These are phyloP conservation scores for Kockiozyma suomiensis DNA, from an alignment of 805 yeast genomes.

Conservation along the genomic window DNA sequence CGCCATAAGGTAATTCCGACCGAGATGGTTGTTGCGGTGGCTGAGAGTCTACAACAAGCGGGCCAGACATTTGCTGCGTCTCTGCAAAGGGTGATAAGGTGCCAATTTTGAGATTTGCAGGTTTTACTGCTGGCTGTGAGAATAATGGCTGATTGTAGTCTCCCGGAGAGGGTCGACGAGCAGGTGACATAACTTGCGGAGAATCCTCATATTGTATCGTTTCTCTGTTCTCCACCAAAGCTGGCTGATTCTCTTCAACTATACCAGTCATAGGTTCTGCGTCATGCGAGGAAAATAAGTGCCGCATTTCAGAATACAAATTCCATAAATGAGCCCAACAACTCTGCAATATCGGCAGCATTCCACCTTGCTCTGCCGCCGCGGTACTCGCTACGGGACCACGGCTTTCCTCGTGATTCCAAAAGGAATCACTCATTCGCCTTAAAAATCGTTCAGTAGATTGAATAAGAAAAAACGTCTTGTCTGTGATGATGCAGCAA, in stretches of 20 bases:
- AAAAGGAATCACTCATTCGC: conserved; percentile 14
- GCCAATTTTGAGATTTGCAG: not conserved
- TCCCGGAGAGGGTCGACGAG: not conserved
- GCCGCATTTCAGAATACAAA: not conserved
- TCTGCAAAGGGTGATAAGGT: not conserved
- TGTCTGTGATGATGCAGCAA: not conserved
- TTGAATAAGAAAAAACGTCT: not conserved
- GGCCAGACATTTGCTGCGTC: not conserved
- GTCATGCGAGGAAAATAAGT: not conserved
- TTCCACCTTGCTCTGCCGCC: not conserved
- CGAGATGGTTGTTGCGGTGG: not conserved
- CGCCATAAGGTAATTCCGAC: conserved; percentile 20
- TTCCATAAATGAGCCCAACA: conserved; percentile 3
- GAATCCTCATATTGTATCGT: too few relatives aligned
- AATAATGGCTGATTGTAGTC: not conserved
- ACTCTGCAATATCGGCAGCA: not conserved
- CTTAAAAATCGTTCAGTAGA: not conserved
- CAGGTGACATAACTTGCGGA: too few relatives aligned
- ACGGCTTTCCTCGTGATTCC: not conserved
- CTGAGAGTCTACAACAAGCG: not conserved
- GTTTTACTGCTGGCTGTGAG: not conserved
- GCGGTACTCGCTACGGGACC: not conserved
- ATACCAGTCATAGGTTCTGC: not conserved
- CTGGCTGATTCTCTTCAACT: not conserved
- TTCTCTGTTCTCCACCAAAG: too few relatives aligned